Percentiles rank a stretch among this genome's conserved stretches.
phyloP scores from a whole-genome alignment of 2,329 filamentous ascomycete genomes.

The Ascochyta rabiei region DNA sequence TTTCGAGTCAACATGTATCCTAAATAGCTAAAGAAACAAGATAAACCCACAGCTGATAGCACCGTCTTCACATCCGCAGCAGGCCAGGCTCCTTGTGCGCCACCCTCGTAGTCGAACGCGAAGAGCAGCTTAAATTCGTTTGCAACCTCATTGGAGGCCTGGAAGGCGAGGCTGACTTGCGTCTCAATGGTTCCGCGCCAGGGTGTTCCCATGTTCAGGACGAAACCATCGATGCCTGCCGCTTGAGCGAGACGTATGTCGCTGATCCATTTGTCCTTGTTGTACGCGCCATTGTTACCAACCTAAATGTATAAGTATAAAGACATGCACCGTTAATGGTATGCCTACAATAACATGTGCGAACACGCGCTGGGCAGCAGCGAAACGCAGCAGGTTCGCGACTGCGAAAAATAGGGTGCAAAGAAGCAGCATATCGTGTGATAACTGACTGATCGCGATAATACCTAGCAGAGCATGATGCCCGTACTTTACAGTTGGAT shows the following conservation, averaged over 20 bases:
- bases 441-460: background rate
- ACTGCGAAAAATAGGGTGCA: background rate
- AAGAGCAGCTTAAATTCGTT: conserved; percentile 39
- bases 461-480: too few species aligned
- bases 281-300: conserved; percentile 26
- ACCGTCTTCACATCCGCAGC: conserved; percentile 1
- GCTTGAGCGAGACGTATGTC: conserved; percentile 27
- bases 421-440: background rate
- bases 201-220: conserved; percentile 41
- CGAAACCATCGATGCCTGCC: conserved; percentile 43
- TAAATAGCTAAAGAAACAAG: background rate
- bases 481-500: too few species aligned
- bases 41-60: background rate
- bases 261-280: conserved; percentile 30
- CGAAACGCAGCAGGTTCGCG: conserved; percentile 1
- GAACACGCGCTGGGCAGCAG: conserved; percentile 23
- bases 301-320: background rate
- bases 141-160: conserved; percentile 25
- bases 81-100: background rate
- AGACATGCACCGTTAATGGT: background rate
- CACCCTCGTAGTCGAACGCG: conserved; percentile 29
- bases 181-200: conserved; percentile 2
- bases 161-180: conserved; percentile 27
- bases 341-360: conserved; percentile 37
- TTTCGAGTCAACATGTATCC: background rate